phyloP scores from a whole-genome alignment of 192 early-diverging fungal species.

The Podila horticola region DNA sequence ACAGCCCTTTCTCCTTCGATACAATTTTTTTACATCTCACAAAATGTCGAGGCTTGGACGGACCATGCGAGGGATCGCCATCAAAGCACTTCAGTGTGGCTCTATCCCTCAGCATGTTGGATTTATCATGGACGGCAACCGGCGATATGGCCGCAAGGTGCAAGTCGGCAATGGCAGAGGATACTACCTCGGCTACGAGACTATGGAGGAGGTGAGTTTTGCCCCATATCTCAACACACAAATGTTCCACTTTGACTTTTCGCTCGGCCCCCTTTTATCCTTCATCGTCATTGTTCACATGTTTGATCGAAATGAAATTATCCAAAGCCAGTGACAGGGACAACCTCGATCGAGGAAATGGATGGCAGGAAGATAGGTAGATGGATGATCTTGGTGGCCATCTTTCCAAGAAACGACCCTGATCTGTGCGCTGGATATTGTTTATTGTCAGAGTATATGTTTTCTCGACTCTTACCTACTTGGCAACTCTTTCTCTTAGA shows the following conservation, averaged over 20 bases:
- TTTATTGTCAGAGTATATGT: no score
- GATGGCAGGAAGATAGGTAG: no score
- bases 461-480: background rate
- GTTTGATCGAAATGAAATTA: no score
- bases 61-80: slow-evolving; percentile 14
- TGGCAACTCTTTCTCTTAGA: slow-evolving; percentile 54
- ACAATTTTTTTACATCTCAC: background rate
- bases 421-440: no score
- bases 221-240: background rate
- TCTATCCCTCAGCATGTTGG: slow-evolving; percentile 91
- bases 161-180: slow-evolving; percentile 69
- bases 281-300: background rate
- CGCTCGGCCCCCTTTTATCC: background rate
- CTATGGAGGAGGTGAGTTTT: slow-evolving; percentile 75
- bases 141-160: slow-evolving; percentile 84
- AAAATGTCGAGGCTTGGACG: slow-evolving; percentile 8
- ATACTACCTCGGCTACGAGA: slow-evolving; percentile 83
- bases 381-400: no score
- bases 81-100: slow-evolving; percentile 66
- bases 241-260: background rate
- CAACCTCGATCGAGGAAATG: no score
- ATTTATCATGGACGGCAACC: slow-evolving; percentile 99
- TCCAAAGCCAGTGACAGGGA: no score
- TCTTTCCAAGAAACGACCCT: no score
- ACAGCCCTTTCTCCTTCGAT: no score